Evolutionary conservation across 352 stramenopile genomes (phyloP).

Genomic region (Elongisporangium anandrum): DNA sequence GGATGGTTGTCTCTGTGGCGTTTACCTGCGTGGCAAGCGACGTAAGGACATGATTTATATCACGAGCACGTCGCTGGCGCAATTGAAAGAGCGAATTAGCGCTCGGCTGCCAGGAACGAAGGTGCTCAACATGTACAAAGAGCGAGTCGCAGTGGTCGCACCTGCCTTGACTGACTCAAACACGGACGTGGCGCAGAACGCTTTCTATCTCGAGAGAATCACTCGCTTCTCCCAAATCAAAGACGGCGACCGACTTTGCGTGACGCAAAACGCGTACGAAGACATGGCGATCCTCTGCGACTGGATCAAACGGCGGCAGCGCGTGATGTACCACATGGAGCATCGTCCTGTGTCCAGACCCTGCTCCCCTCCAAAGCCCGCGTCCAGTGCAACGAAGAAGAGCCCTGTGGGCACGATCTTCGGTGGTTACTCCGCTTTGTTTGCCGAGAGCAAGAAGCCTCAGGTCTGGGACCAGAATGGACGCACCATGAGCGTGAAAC

Average conservation of each 20-base stretch:
- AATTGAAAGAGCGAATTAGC: constrained; percentile 32
- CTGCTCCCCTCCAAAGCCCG: background rate
- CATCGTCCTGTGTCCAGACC: constrained; percentile 1
- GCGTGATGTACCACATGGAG: constrained; percentile 21
- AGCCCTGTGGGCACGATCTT: constrained; percentile 1
- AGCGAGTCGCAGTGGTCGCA: constrained; percentile 9
- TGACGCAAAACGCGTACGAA: constrained; percentile 54
- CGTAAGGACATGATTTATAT: constrained; percentile 39
- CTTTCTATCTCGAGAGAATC: constrained; percentile 32
- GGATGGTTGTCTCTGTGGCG: constrained; percentile 33
- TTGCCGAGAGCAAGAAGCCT: background rate
- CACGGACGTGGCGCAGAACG: background rate
- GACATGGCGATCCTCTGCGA: constrained; percentile 67
- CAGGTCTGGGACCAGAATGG: constrained; percentile 59
- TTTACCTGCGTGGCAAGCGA: constrained; percentile 44
- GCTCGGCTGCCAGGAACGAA: constrained; percentile 18
- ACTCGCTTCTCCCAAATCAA: constrained; percentile 30
- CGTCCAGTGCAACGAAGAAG: background rate
- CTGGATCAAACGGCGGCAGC: constrained; percentile 53
- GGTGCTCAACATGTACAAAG: constrained; percentile 46
- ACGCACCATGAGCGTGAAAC: constrained; percentile 28
- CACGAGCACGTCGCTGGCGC: constrained; percentile 34
- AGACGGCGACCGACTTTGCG: constrained; percentile 53
- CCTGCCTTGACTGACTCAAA: constrained; percentile 4
- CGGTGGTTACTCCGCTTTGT: constrained; percentile 3